phyloP scores from a whole-genome alignment of 208 protist species.

The Wallacemonas sp. region DNA sequence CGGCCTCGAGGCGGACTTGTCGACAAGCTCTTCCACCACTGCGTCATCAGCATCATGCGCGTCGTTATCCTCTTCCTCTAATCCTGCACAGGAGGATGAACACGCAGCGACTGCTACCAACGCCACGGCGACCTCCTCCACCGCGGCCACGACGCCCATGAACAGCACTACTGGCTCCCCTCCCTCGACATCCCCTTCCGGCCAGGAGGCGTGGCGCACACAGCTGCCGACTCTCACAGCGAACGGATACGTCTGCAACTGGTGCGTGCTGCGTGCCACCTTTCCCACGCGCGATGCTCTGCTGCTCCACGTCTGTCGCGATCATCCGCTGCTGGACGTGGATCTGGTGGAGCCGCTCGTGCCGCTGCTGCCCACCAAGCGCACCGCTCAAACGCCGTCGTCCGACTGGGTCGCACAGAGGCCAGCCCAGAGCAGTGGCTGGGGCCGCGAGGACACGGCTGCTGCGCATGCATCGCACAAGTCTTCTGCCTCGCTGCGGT shows the following conservation, averaged over 20 bases:
- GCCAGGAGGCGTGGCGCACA: conserved; percentile 16
- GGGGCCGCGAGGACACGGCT: neutral
- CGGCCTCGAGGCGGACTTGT: neutral
- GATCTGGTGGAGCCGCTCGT: conserved; percentile 69
- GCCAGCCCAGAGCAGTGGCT: too few species aligned
- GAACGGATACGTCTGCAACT: conserved; percentile 83
- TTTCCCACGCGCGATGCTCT: conserved; percentile 79
- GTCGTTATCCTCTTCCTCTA: too few species aligned
- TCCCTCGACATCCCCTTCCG: too few species aligned
- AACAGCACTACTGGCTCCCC: neutral
- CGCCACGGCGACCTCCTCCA: too few species aligned
- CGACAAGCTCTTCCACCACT: neutral
- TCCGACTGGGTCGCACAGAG: too few species aligned
- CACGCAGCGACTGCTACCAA: too few species aligned
- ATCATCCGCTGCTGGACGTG: conserved; percentile 71
- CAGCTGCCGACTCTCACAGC: conserved; percentile 64
- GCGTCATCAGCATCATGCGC: too few species aligned
- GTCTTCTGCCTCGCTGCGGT: neutral
- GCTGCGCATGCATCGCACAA: neutral
- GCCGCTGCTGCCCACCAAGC: conserved; percentile 21
- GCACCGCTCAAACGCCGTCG: too few species aligned
- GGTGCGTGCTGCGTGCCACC: conserved; percentile 50
- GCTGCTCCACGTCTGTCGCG: conserved; percentile 71
- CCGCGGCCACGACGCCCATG: too few species aligned
- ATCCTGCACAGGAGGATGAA: too few species aligned